A percentile compares a stretch with the other conserved stretches of the same genome.
phyloP scores from a whole-genome alignment of 768 basidiomycete genomes.

The Mycena rosella region DNA sequence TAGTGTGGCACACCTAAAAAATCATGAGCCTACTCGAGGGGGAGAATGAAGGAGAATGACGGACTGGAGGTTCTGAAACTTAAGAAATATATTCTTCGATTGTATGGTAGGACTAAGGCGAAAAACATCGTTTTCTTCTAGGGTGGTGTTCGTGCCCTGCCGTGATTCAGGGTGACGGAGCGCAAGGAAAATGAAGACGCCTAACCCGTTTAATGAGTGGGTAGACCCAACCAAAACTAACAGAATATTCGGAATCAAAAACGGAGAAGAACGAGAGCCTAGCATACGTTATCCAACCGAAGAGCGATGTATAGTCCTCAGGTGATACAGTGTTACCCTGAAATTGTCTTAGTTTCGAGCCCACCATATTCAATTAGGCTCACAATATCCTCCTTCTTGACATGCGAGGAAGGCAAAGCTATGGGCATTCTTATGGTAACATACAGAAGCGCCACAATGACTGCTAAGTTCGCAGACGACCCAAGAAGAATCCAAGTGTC shows the following conservation, averaged over 20 bases:
- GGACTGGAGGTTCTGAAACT: slow-evolving; percentile 49
- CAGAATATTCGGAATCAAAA: not conserved
- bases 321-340: slow-evolving; percentile 69
- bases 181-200: not conserved
- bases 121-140: slow-evolving; percentile 82
- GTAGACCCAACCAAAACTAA: slow-evolving; percentile 64
- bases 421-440: slow-evolving; percentile 39
- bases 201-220: slow-evolving; percentile 64
- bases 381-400: slow-evolving; percentile 72
- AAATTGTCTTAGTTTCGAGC: not conserved
- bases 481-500: not conserved
- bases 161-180: not conserved
- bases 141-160: slow-evolving; percentile 62
- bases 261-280: too few species aligned
- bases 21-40: not conserved
- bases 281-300: slow-evolving; percentile 69
- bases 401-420: slow-evolving; percentile 44
- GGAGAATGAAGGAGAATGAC: not conserved
- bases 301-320: slow-evolving; percentile 82
- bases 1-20: slow-evolving; percentile 44
- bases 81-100: slow-evolving; percentile 71
- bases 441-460: slow-evolving; percentile 11
- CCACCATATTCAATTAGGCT: slow-evolving; percentile 41
- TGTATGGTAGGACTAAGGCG: slow-evolving; percentile 76
- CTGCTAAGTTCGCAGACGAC: slow-evolving; percentile 6